Evolutionary conservation across 2,329 filamentous ascomycete genomes (phyloP).

Genomic region (Calonectria crousiana): DNA sequence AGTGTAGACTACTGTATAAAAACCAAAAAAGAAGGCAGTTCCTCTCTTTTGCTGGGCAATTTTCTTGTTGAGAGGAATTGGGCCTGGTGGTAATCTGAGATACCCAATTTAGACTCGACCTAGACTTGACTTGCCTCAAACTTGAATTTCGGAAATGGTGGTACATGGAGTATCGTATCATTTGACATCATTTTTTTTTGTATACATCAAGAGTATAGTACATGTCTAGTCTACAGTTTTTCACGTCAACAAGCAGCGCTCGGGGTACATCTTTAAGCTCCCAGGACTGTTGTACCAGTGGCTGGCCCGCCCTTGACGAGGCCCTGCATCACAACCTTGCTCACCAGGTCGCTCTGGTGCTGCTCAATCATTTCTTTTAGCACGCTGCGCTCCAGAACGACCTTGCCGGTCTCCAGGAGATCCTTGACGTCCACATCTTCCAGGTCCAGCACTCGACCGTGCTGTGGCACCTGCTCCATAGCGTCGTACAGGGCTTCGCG

Average conservation of each 20-base stretch:
- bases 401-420: conserved; percentile 83
- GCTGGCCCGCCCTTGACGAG: conserved; percentile 48
- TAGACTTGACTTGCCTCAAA: background rate
- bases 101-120: conserved; percentile 23
- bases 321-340: conserved; percentile 60
- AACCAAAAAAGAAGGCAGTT: conserved; percentile 13
- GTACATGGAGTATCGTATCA: conserved; percentile 14
- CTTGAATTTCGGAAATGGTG: background rate
- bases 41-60: background rate
- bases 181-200: conserved; percentile 17
- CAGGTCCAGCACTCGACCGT: conserved; percentile 77
- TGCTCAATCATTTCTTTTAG: conserved; percentile 79
- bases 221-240: conserved; percentile 39
- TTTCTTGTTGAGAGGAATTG: background rate
- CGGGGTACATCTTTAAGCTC: conserved; percentile 25
- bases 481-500: conserved; percentile 75
- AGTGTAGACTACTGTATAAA: conserved; percentile 32
- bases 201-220: conserved; percentile 45
- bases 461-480: conserved; percentile 71
- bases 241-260: background rate
- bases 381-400: conserved; percentile 88
- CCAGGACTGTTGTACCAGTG: conserved; percentile 55
- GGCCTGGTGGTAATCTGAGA: conserved; percentile 14
- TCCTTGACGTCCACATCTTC: conserved; percentile 97
- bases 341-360: conserved; percentile 77